phyloP scores from a whole-genome alignment of 139 green algal species.

The Tetradesmus lagerheimii region DNA sequence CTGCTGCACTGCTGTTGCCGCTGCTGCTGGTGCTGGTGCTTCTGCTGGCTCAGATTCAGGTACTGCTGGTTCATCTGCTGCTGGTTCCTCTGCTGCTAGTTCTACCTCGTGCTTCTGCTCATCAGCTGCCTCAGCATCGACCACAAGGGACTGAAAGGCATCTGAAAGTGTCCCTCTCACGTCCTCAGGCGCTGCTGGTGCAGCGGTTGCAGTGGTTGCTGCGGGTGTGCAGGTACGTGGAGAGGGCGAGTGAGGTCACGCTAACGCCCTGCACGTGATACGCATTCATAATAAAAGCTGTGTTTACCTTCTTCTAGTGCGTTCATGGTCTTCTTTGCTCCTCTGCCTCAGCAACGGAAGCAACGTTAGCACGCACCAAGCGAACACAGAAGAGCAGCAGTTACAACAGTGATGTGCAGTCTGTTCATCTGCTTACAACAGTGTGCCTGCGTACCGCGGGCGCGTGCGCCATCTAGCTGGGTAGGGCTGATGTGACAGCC shows the following conservation, averaged over 20 bases:
- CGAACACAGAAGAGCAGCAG: not conserved
- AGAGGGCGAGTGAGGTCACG: not conserved
- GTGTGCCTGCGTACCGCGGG: not conserved
- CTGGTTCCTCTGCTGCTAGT: not conserved
- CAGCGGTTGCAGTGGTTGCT: not conserved
- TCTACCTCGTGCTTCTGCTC: not conserved
- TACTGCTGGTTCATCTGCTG: constrained; percentile 3
- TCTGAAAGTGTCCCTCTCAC: not conserved
- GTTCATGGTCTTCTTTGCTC: not conserved
- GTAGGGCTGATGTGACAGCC: too few species aligned
- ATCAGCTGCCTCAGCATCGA: not conserved
- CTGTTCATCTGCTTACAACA: not conserved
- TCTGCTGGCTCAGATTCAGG: not conserved
- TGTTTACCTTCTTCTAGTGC: not conserved
- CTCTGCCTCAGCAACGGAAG: not conserved
- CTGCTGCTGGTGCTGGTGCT: not conserved
- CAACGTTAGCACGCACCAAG: not conserved
- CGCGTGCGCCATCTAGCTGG: not conserved
- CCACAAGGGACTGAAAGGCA: not conserved
- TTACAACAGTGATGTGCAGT: too few species aligned
- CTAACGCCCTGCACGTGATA: not conserved
- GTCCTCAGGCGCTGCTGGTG: not conserved
- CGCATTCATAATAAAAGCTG: too few species aligned
- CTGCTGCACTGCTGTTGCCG: not conserved
- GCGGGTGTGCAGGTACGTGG: not conserved